Evolutionary conservation across 345 rosid species (phyloP).

Genomic region (Citrus inodora): DNA sequence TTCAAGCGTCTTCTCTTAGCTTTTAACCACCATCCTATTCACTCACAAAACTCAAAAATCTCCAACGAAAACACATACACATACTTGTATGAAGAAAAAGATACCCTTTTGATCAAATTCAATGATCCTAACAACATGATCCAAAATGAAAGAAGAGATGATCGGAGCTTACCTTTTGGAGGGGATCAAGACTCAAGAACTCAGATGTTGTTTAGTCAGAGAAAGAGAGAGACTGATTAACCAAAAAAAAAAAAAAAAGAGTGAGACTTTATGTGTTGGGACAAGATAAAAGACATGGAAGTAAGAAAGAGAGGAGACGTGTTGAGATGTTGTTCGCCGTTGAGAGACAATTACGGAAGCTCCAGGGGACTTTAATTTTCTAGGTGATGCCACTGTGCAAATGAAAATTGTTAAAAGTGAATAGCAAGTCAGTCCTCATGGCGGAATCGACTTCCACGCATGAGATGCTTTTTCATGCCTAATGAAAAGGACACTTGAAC

Average conservation of each 20-base stretch:
- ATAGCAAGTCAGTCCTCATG: too few species aligned
- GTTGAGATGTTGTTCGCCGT: constrained; percentile 3
- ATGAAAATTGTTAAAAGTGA: not conserved
- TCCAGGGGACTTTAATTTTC: not conserved
- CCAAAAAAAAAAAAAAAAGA: too few species aligned
- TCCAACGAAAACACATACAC: not conserved
- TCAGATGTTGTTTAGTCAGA: not conserved
- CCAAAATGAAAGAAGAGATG: not conserved
- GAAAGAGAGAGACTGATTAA: not conserved
- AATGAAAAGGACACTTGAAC: too few species aligned
- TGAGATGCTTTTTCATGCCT: too few species aligned
- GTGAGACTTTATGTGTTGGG: too few species aligned
- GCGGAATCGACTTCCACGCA: too few species aligned
- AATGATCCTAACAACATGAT: not conserved
- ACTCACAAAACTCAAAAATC: not conserved
- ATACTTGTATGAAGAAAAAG: not conserved
- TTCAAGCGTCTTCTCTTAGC: not conserved
- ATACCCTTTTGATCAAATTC: not conserved
- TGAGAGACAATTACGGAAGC: not conserved
- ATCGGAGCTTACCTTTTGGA: not conserved
- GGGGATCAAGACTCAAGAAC: not conserved
- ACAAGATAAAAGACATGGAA: not conserved
- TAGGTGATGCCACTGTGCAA: not conserved
- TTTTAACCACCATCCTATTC: not conserved
- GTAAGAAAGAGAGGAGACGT: not conserved